Base-by-base conservation (phyloP, 352 stramenopile genomes). In the Nothophytophthora sp. region DNA sequence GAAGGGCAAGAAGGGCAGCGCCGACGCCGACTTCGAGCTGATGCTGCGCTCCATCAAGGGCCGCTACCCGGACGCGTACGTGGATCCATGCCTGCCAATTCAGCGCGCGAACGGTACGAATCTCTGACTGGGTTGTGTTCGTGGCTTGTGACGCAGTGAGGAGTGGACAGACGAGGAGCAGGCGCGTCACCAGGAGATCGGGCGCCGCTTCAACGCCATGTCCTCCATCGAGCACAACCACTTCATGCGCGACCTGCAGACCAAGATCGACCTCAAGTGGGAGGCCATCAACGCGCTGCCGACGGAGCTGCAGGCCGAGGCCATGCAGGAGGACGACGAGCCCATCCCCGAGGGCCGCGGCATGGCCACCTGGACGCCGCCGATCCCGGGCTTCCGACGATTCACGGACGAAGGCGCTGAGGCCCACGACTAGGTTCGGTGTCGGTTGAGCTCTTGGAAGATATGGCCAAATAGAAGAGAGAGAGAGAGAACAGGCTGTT, bases 241-340 rank as follows among this genome's bases (percentile, higher is more conserved):
- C 70, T 60, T 87, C 28, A 93, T 93, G 83, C 78, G 81, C 44
- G 84, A 95, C 69, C 40, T 96, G 62, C 87, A 94, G 67, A 95
- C 76, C 52, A 96, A 96, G 76, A 95, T 96, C 59, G 86, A 96
- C 64, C 71, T 96, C 33, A 95, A 95, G 67, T 95, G 86, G 84
- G 86, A 86, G 22, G 88, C 88, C 20, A 96, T 96, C 67, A 94
- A 94, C 52, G 80, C 85, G 42, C 67, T 96, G 32, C 88, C 85
- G 11, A 68, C 50, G 15, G 74, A 95, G 40, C 55, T 96, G 46
- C 85, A 95, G 67, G 64, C 67, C 6, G 88, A 95, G 50, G 88
- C 88, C 22, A 40, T 93, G 24, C 76, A 94, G 41, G 50, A 72
- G 22, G 88, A 96, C 55, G 53, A 73, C 15, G 63, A 76, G 41